Base-by-base conservation (phyloP, 768 basidiomycete genomes). In the Lactifluus piperatus region DNA sequence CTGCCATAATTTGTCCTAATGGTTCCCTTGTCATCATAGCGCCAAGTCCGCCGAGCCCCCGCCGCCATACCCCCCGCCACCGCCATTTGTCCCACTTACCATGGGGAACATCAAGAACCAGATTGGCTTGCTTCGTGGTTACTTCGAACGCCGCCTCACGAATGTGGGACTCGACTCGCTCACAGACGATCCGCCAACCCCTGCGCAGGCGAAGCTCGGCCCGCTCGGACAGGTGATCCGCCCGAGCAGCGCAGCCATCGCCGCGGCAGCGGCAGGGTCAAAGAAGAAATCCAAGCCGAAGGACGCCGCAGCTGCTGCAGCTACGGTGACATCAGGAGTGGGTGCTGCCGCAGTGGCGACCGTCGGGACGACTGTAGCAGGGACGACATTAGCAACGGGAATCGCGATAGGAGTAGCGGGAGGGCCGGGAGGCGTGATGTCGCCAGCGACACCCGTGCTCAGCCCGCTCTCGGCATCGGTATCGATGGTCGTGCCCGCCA, bases 1-100 rank as follows among this genome's bases (percentile, higher is more conserved):
- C 50, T 50, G 30, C 9, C 54, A 16, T 45, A 14, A 52, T 24
- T 49, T 22, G 16, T 56, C 49, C 37, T 36, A 37, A 58, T 45
- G 30, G 37, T 9, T 16, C 24, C 16, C 20, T 24, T 22, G 22
- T 50, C 24, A 14, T 8, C 49, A 50, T 62, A 87, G 84, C 54
- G 76, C 77, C 48, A 84, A 83, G 66, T 83, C 86, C 1, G 79
- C 74, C 24, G 87, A 91, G 69, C 88, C 88, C 0, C 88, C 88
- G 1, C 82, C 82, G 2, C 90, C 87, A 5, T 97, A 86, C 70
- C 90, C 92, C 0, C 89, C 87, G 0, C 94, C 94, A 0, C 86
- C 88, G 0, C 78, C 87, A 0, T 91, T 94, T 67, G 71, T 91
- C 3, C 84, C 83, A 1, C 78, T 98, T 66, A 82, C 80, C 1